Evolutionary conservation across 306 rosid species (phyloP).

Genomic region (Vigna angularis): DNA sequence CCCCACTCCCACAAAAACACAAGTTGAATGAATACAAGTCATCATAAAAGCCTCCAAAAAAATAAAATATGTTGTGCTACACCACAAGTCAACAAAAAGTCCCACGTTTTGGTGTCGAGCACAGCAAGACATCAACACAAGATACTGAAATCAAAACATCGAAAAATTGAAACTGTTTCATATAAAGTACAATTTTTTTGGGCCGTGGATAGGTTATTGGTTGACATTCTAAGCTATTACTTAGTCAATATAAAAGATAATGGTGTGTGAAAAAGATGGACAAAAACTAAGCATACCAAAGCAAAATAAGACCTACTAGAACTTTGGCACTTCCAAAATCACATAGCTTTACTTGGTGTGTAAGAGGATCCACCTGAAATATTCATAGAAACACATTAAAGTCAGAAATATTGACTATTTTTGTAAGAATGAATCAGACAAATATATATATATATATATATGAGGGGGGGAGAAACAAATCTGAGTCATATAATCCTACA

Average conservation of each 20-base stretch:
- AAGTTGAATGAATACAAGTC: slow-evolving; percentile 19
- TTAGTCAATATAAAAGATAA: neutral
- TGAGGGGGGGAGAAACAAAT: too few species aligned
- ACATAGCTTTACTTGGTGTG: slow-evolving; percentile 95
- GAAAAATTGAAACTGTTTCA: neutral
- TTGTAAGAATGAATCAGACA: neutral
- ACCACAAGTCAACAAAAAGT: neutral
- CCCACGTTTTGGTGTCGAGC: neutral
- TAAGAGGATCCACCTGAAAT: slow-evolving; percentile 90
- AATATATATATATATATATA: neutral
- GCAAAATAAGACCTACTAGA: slow-evolving; percentile 67
- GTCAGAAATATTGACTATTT: neutral
- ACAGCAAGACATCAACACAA: slow-evolving; percentile 4
- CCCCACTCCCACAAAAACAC: neutral
- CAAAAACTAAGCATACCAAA: slow-evolving; percentile 22
- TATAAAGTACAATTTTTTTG: slow-evolving; percentile 4
- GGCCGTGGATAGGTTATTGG: neutral
- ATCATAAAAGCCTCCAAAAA: slow-evolving; percentile 10
- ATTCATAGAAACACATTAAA: slow-evolving; percentile 41
- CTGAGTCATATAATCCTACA: too few species aligned
- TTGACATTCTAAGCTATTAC: neutral
- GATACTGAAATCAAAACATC: neutral
- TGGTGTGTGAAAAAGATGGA: neutral
- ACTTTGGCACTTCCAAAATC: slow-evolving; percentile 98
- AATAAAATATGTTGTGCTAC: neutral